phyloP scores from a whole-genome alignment of 169 alveolate species.

The Fabrea salina region DNA sequence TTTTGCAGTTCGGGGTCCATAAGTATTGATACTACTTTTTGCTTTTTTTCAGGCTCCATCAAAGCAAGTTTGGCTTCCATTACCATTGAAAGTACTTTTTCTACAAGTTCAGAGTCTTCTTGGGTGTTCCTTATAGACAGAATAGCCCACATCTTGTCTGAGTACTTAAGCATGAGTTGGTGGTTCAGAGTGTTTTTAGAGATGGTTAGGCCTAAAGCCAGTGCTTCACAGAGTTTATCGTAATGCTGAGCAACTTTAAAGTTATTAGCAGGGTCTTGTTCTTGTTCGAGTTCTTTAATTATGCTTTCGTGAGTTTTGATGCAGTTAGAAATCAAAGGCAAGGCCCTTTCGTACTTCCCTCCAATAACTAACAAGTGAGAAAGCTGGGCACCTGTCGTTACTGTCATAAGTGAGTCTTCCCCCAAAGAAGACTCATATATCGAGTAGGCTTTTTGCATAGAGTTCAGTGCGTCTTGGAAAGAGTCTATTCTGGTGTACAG shows the following conservation, averaged over 20 bases:
- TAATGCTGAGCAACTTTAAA: background rate
- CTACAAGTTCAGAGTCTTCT: background rate
- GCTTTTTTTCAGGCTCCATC: background rate
- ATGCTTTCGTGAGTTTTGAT: background rate
- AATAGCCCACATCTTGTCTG: background rate
- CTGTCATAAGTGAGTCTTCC: background rate
- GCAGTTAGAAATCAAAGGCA: background rate
- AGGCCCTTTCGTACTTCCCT: background rate
- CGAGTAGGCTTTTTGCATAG: constrained; percentile 46
- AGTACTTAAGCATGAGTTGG: background rate
- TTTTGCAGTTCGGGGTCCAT: background rate
- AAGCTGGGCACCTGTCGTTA: background rate
- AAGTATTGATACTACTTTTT: background rate
- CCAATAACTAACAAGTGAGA: background rate
- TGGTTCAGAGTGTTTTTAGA: background rate
- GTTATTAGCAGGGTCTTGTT: background rate
- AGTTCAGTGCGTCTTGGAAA: constrained; percentile 46
- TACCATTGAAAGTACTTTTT: background rate
- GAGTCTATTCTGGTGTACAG: constrained; percentile 40
- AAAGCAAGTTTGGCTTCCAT: background rate
- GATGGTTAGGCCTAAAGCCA: background rate
- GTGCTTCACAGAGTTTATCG: background rate
- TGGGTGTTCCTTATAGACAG: background rate
- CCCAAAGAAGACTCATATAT: constrained; percentile 40
- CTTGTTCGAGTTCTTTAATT: background rate